Base-by-base conservation (phyloP, 306 rosid species). In the Ziziphus jujuba region DNA sequence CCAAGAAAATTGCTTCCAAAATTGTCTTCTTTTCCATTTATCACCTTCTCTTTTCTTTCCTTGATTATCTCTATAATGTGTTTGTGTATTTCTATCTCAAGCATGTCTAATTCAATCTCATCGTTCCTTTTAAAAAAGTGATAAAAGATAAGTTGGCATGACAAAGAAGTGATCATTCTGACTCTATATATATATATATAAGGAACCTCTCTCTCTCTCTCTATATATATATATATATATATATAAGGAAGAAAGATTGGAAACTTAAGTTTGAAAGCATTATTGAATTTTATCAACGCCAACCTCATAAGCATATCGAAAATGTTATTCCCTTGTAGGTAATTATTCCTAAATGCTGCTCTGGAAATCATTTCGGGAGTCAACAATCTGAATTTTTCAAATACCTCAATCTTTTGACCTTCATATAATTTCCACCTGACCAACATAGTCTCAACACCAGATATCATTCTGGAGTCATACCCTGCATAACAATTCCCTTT, bases 301-400 rank as follows among this genome's bases (percentile, higher is more conserved):
- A 77, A 43, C 11, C 35, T 65, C 65, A 11, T 52, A 69, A 77
- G 17, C 65, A 50, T 58, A 21, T 70, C 75, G 63, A 69, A 69
- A 19, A 76, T 58, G 55, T 25, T 57, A 61, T 70, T 36, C 61
- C 80, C 80, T 57, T 76, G 62, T 4, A 63, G 0, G 50, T 77
- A 71, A 62, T 61, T 76, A 49, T 75, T 69, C 35, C 80, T 71
- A 63, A 75, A 72, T 2, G 77, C 77, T 12, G 77, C 63, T 31
- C 54, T 40, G 5, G 81, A 58, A 40, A 71, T 77, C 64, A 77
- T 64, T 31, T 77, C 73, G 9, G 81, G 20, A 58, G 81, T 65
- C 57, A 77, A 50, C 38, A 65, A 9, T 48, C 59, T 70, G n/a
- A 65, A 76, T 23, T 70, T 72, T 65, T 64, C 63, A 49, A 5